phyloP scores from a whole-genome alignment of 495 filamentous ascomycete species.

The Symbiotaphrina buchneri region DNA sequence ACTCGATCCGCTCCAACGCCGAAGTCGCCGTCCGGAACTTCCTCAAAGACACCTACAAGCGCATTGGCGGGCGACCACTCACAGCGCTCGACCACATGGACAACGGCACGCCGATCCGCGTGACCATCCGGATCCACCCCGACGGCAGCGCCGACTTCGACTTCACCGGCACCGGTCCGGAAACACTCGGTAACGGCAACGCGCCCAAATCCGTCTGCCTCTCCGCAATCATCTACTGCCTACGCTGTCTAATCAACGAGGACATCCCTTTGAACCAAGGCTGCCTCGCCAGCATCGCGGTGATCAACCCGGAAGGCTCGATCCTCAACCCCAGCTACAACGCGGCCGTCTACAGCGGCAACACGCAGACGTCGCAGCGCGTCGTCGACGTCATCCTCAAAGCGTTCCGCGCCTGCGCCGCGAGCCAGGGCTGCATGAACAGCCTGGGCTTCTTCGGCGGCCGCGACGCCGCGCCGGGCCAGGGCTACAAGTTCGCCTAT shows the following conservation, averaged over 20 bases:
- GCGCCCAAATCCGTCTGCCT: slow-evolving; percentile 9
- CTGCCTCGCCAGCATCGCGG: slow-evolving; percentile 7
- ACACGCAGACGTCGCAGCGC: slow-evolving; percentile 10
- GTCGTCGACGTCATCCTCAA: slow-evolving; percentile 11
- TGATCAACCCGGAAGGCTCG: slow-evolving; percentile 7
- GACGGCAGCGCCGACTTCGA: background rate
- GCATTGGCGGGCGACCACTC: background rate
- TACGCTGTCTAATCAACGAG: slow-evolving; percentile 8
- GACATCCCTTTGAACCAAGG: slow-evolving; percentile 14
- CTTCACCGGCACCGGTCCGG: background rate
- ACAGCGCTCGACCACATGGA: background rate
- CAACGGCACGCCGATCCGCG: background rate
- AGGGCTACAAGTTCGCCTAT: slow-evolving; percentile 4
- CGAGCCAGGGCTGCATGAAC: slow-evolving; percentile 10
- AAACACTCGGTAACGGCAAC: slow-evolving; percentile 7
- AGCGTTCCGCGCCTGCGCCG: slow-evolving; percentile 11
- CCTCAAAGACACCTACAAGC: background rate
- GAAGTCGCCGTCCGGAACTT: background rate
- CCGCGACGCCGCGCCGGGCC: slow-evolving; percentile 3
- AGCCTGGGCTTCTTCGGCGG: slow-evolving; percentile 9
- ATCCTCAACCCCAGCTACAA: slow-evolving; percentile 7
- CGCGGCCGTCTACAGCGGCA: slow-evolving; percentile 10
- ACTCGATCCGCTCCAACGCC: background rate
- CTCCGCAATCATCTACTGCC: slow-evolving; percentile 10
- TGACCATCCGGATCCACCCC: background rate